These are phyloP conservation scores for Entomortierella chlamydospora DNA, from an alignment of 192 early-diverging fungal species.

Conservation along the genomic window DNA sequence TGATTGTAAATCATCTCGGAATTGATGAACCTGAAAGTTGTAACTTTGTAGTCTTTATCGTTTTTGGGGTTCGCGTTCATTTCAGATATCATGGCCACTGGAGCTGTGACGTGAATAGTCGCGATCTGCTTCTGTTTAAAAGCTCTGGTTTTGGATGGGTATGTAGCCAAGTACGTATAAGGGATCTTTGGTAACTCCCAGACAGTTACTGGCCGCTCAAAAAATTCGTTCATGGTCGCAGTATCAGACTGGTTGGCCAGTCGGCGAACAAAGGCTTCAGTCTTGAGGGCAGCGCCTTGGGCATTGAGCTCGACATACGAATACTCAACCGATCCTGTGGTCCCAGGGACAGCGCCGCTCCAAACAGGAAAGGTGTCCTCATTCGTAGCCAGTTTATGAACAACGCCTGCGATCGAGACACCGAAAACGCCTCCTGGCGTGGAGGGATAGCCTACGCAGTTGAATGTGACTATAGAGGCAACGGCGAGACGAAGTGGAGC, in stretches of 20 bases:
- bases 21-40: constrained; percentile 55
- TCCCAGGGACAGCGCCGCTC: constrained; percentile 30
- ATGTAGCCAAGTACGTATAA: constrained; percentile 58
- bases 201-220: constrained; percentile 56
- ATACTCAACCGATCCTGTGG: constrained; percentile 25
- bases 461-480: constrained; percentile 54
- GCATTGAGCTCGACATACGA: constrained; percentile 45
- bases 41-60: constrained; percentile 37
- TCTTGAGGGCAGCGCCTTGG: constrained; percentile 24
- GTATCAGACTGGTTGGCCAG: constrained; percentile 35
- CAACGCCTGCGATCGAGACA: constrained; percentile 17
- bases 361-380: constrained; percentile 33
- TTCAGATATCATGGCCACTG: no score
- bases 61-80: constrained; percentile 20
- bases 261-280: constrained; percentile 41
- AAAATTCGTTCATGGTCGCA: constrained; percentile 60
- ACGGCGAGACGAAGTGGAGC: no score
- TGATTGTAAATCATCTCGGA: constrained; percentile 50
- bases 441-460: constrained; percentile 34
- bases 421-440: constrained; percentile 13
- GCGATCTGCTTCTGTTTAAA: constrained; percentile 58
- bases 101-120: constrained; percentile 58
- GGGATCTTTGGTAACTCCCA: constrained; percentile 48
- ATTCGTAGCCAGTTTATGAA: constrained; percentile 29
- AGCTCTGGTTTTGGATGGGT: constrained; percentile 55